These are phyloP conservation scores for Umbelopsis sp. DNA, from an alignment of 192 early-diverging fungal species.

Conservation along the genomic window DNA sequence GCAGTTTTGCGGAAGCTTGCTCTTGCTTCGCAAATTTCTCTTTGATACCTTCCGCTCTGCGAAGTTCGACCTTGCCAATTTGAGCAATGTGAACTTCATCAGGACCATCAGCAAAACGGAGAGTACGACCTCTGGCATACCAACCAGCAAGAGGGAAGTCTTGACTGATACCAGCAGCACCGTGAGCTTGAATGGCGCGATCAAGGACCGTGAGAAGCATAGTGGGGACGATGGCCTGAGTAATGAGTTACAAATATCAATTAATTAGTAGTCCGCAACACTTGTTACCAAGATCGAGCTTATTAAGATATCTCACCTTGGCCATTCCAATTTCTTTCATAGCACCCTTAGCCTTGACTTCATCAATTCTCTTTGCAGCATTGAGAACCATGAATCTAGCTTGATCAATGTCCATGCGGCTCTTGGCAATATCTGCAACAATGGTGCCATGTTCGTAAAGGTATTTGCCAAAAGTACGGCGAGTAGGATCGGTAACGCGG, in stretches of 20 bases:
- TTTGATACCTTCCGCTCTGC: constrained; percentile 46
- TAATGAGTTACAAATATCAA: background rate
- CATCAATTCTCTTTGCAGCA: constrained; percentile 92
- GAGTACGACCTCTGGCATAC: constrained; percentile 77
- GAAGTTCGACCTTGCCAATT: constrained; percentile 78
- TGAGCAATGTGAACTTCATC: constrained; percentile 60
- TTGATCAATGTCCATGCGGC: constrained; percentile 90
- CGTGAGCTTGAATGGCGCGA: constrained; percentile 90
- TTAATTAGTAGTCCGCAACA: background rate
- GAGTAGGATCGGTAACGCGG: constrained; percentile 76
- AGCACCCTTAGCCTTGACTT: constrained; percentile 82
- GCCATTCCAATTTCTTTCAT: constrained; percentile 97
- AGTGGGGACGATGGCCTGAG: constrained; percentile 69
- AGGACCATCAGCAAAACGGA: constrained; percentile 89
- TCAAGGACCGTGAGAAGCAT: constrained; percentile 81
- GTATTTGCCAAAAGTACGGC: constrained; percentile 86
- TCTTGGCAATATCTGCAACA: constrained; percentile 77
- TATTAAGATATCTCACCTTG: constrained; percentile 63
- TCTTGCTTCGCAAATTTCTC: background rate
- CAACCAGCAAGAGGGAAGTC: constrained; percentile 85
- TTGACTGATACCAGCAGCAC: constrained; percentile 88
- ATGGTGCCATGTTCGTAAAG: constrained; percentile 85
- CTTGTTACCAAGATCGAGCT: background rate
- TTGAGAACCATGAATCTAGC: constrained; percentile 90
- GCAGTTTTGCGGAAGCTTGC: background rate